Base-by-base conservation (phyloP, 257 asterid genomes). In the Phtheirospermum japonicum region DNA sequence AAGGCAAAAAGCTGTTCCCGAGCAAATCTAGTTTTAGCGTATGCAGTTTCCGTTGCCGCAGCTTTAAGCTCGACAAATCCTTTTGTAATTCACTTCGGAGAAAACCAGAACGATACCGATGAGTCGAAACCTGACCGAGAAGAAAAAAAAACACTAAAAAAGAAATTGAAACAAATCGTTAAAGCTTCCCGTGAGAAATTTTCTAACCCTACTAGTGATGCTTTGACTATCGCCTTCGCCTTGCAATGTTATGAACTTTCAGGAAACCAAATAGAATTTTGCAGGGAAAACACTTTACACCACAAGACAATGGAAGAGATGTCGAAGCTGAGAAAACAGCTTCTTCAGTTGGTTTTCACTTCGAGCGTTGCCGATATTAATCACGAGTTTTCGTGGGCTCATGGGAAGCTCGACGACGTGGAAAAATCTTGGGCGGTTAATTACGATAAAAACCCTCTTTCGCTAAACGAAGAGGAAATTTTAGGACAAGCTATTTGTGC, bases 251-350 rank as follows among this genome's bases (percentile, higher is more conserved):
- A 86, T 16, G 99, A 92, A 66, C 79, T 74, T 57, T 83, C 95
- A 17, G 79, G 43, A 48, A 64, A 30, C 67, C 87, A 70, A 4
- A 20, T 8, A 9, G 83, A 80, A 13, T 86, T 89, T 59, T 89
- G 95, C 74, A 58, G 58, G 45, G 90, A 79, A 32, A 73, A 82
- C 52, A 78, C 73, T 8, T 67, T 92, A 53, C 95, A 92, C 80
- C 52, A 73, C 61, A 92, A 92, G 71, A 92, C 94, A 0, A 86
- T 92, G 99, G 97, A 86, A 71, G 99, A 92, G 80, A 92, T 92
- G 95, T 89, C 97, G 30, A 92, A 92, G 76, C 76, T 92, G 71
- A 83, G 97, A 79, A 82, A 83, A 50, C 99, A 92, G 77, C 90
- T 92, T 50, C 90, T 92, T 66, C 87, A 64, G 23, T 77, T 86